Evolutionary conservation across 225 moss, liverwort and hornwort genomes (phyloP), one percentile per base, ranked within the genome.

Genomic region (Sphagnum tenellum): DNA sequence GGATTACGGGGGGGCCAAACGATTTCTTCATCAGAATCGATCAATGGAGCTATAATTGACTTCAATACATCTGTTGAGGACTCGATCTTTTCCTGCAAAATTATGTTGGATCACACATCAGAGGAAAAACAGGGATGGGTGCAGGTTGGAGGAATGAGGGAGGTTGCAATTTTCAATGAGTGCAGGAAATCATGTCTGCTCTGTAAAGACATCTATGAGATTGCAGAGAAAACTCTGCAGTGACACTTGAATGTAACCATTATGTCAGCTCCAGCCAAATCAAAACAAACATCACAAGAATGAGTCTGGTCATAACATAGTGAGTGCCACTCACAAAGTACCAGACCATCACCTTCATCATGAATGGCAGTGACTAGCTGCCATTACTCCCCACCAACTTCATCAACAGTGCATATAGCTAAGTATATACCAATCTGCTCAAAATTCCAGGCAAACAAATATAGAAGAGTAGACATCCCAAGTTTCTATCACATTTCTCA

Each of bases 31-130:
- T 73, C 79, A 56, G 73, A 67, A 75, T 92, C 96, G 50, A 70
- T 72, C 76, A 98, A 80, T 48, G 98, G 98, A 55, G 69, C 79
- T 57, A 93, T 80, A 57, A 93, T 87, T 46, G 90, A 86, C 74
- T 87, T 90, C 67, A 98, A 75, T 29, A 93, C 73, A 69, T 86
- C 82, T 65, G 98, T 93, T 12, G 90, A 89, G 13, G 90, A 81
- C 74, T 98, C 93, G 59, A 98, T 90, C 77, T 90, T 87, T 69
- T 90, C 93, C 98, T 96, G 74, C 3, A 73, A 61, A 4, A 59
- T 5, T 9, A 52, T 52, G 29, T 29, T 29, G 29, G 29, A 29
- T 64, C 44, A 64, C 8, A 9, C 10, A n/a, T 8, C 11, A 52
- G 7, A 3, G 8, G 13, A 65, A 10, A 5, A 3, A 62, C 3